Conservation (phyloP, 768 basidiomycete species). For the Cubamyces lactineus region DNA sequence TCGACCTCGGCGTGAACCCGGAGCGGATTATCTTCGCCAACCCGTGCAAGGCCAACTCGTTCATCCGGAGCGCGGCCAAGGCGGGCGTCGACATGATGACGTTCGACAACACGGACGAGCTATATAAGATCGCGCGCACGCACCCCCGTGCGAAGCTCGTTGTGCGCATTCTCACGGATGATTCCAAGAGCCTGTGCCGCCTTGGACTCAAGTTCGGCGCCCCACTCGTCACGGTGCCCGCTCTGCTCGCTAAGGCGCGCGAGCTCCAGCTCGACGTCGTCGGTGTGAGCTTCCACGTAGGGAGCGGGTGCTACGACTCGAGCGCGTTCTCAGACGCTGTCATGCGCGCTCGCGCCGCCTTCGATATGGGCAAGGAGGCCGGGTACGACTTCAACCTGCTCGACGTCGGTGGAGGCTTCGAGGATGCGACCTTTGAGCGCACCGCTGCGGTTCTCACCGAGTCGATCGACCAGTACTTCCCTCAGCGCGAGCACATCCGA, state of each 20-base stretch:
- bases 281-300: conserved; percentile 97
- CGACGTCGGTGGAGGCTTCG: conserved; percentile 97
- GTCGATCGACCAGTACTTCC: conserved; percentile 81
- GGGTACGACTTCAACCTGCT: conserved; percentile 86
- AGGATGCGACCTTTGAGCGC: conserved; percentile 80
- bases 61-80: conserved; percentile 83
- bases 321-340: conserved; percentile 89
- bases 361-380: conserved; percentile 80
- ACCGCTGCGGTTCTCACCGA: conserved; percentile 71
- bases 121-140: conserved; percentile 85
- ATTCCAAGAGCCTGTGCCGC: conserved; percentile 91
- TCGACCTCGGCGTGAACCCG: conserved; percentile 73
- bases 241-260: conserved; percentile 76
- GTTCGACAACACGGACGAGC: conserved; percentile 96
- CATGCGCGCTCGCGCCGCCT: conserved; percentile 76
- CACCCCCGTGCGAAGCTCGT: conserved; percentile 86
- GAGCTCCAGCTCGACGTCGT: conserved; percentile 84
- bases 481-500: conserved; percentile 65
- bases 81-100: conserved; percentile 91
- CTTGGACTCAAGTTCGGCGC: conserved; percentile 98
- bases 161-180: conserved; percentile 96
- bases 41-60: conserved; percentile 96
- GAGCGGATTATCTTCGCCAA: conserved; percentile 95
- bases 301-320: conserved; percentile 95
- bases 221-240: conserved; percentile 76